Percentiles rank a stretch among this genome's conserved stretches.
Evolutionary conservation across 805 yeast genomes (phyloP).

Genomic region (Komagataella populi): DNA sequence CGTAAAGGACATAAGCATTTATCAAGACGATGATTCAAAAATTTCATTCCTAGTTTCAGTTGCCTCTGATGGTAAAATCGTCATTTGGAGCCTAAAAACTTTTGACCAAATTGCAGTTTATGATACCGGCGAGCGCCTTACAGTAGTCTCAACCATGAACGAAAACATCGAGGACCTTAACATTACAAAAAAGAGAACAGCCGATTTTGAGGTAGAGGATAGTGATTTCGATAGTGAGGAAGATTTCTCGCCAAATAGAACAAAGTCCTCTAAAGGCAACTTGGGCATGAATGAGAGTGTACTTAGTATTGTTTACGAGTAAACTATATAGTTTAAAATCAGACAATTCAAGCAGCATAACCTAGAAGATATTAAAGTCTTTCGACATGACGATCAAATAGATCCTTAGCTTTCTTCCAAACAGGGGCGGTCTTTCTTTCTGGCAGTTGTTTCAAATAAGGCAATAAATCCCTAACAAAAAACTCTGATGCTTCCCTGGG

Average conservation of each 20-base stretch:
- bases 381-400: conserved; percentile 75
- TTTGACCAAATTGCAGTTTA: conserved; percentile 83
- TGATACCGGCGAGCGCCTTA: conserved; percentile 81
- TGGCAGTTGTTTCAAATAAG: conserved; percentile 77
- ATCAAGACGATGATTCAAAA: conserved; percentile 20
- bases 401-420: conserved; percentile 79
- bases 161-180: conserved; percentile 66
- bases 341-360: conserved; percentile 18
- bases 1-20: conserved; percentile 63
- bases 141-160: conserved; percentile 66
- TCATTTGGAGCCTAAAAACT: conserved; percentile 66
- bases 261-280: background rate
- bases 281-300: background rate
- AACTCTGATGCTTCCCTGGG: conserved; percentile 97
- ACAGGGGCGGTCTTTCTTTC: conserved; percentile 74
- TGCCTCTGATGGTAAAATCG: conserved; percentile 88
- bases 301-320: background rate
- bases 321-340: background rate
- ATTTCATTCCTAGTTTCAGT: conserved; percentile 52
- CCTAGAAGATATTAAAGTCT: conserved; percentile 27
- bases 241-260: conserved; percentile 12
- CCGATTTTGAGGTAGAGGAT: conserved; percentile 23
- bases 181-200: conserved; percentile 40
- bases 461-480: conserved; percentile 77
- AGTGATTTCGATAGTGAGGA: conserved; percentile 55